phyloP scores from a whole-genome alignment of 495 filamentous ascomycete species.

The Penicillium simplicissimum region DNA sequence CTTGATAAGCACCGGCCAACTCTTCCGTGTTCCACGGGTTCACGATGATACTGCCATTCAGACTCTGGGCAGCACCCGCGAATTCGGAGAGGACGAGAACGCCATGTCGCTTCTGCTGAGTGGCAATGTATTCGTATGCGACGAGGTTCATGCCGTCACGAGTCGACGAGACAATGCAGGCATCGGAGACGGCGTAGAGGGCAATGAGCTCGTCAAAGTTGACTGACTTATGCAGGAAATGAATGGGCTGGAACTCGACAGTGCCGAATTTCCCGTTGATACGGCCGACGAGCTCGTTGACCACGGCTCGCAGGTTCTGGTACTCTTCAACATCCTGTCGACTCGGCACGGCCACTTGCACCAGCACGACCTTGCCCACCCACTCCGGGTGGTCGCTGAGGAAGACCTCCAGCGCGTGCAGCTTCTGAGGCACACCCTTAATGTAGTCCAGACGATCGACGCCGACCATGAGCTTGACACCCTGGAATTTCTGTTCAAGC shows the following conservation, averaged over 20 bases:
- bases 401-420: slow-evolving; percentile 94
- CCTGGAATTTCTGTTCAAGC: slow-evolving; percentile 87
- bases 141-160: slow-evolving; percentile 99
- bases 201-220: slow-evolving; percentile 90
- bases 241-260: slow-evolving; percentile 96
- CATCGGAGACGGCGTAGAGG: slow-evolving; percentile 90
- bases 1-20: slow-evolving; percentile 86
- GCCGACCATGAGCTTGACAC: slow-evolving; percentile 93
- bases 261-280: slow-evolving; percentile 97
- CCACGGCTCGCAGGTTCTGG: slow-evolving; percentile 88
- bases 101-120: slow-evolving; percentile 83
- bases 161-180: slow-evolving; percentile 91
- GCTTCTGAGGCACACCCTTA: slow-evolving; percentile 96
- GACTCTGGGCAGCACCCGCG: slow-evolving; percentile 86
- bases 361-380: slow-evolving; percentile 96
- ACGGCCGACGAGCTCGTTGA: slow-evolving; percentile 91
- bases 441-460: slow-evolving; percentile 97
- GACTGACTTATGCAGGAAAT: slow-evolving; percentile 95
- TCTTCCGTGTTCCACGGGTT: slow-evolving; percentile 99
- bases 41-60: slow-evolving; percentile 90
- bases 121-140: slow-evolving; percentile 96
- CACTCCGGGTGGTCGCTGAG: slow-evolving; percentile 95
- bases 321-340: slow-evolving; percentile 97
- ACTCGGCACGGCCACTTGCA: slow-evolving; percentile 93
- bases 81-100: slow-evolving; percentile 95